Percentiles rank a stretch among this genome's conserved stretches.
Evolutionary conservation across 352 stramenopile genomes (phyloP).

Genomic region (Phytophthora cajani): DNA sequence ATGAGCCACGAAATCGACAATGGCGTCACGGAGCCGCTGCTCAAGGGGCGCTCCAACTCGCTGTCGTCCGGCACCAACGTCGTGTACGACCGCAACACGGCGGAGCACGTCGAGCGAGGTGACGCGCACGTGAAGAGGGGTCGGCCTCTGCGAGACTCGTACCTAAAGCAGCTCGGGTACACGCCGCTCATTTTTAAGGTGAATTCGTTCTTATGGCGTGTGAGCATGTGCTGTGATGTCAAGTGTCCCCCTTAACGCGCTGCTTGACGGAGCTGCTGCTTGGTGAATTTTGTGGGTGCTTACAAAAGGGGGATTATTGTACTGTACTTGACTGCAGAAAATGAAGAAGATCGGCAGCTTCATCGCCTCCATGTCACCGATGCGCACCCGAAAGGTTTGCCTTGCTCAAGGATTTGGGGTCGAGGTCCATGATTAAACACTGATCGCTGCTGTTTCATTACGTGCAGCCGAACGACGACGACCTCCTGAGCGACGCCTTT

Average conservation of each 20-base stretch:
- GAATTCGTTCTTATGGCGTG: slow-evolving; percentile 17
- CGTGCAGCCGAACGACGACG: slow-evolving; percentile 44
- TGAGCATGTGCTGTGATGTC: slow-evolving; percentile 12
- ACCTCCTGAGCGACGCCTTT: slow-evolving; percentile 65
- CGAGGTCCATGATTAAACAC: background rate
- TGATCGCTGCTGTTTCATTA: background rate
- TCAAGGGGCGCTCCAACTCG: slow-evolving; percentile 44
- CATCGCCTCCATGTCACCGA: slow-evolving; percentile 76
- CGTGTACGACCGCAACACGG: slow-evolving; percentile 22
- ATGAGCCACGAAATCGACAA: slow-evolving; percentile 35
- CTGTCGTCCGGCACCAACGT: slow-evolving; percentile 21
- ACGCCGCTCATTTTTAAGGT: slow-evolving; percentile 85
- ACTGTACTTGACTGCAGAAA: slow-evolving; percentile 43
- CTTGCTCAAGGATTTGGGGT: background rate
- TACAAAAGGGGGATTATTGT: slow-evolving; percentile 2
- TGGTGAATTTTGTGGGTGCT: slow-evolving; percentile 4
- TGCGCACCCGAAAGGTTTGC: slow-evolving; percentile 50
- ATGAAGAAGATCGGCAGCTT: slow-evolving; percentile 77
- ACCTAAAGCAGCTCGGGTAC: slow-evolving; percentile 80
- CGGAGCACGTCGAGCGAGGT: slow-evolving; percentile 13
- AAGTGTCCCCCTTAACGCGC: background rate
- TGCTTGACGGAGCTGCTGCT: slow-evolving; percentile 5
- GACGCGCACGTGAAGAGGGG: slow-evolving; percentile 38
- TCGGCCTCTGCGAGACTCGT: slow-evolving; percentile 63
- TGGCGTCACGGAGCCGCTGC: slow-evolving; percentile 55